Base-by-base conservation (phyloP, 805 yeast genomes). In the Metschnikowia cubensis region DNA sequence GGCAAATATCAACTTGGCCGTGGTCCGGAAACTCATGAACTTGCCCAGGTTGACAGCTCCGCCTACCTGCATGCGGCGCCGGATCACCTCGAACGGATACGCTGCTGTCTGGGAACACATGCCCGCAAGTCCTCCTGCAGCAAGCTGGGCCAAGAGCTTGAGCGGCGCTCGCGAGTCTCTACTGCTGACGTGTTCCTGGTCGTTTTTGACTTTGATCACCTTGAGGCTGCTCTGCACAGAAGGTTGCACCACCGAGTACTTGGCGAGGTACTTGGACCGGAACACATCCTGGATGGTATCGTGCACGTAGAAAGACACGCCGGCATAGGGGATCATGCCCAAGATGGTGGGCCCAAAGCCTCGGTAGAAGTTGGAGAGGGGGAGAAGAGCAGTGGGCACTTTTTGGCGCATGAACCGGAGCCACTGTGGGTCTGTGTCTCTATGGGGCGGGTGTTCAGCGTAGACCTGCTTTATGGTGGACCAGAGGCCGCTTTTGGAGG, bases 261-360 rank as follows among this genome's bases (percentile, higher is more conserved):
- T 68, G 2, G 83, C 73, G 5, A 91, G 65, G 11, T 62, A 48
- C 11, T 75, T 73, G n/a, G 85, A 74, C 54, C 96, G 75, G 62
- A 94, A 81, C 1, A 91, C 60, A 68, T 94, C 99, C 68, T 92
- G 98, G 50, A 91, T 75, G 50, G 83, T 65, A 70, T 94, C 99
- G 68, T 94, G 98, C 3, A 96, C 87, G 70, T 90, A 87, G 62
- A 94, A 94, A 3, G 97, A 88, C 3, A 92, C 97, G 10, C 99
- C 99, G 1, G 99, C 99, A 65, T 94, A 94, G 1, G 99, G 99
- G 20, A 94, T 76, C 96, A 94, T 91, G 10, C 99, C 99, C 37
- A 91, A 60, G 41, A 94, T 84, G 0, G 99, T 94, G 17, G 99
- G 96, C 6, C 87, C 80, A 67, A 92, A 94, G 2, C 99, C 99